These are phyloP conservation scores for Colletotrichum abscissum DNA, from an alignment of 2,329 filamentous ascomycete genomes.

Conservation along the genomic window DNA sequence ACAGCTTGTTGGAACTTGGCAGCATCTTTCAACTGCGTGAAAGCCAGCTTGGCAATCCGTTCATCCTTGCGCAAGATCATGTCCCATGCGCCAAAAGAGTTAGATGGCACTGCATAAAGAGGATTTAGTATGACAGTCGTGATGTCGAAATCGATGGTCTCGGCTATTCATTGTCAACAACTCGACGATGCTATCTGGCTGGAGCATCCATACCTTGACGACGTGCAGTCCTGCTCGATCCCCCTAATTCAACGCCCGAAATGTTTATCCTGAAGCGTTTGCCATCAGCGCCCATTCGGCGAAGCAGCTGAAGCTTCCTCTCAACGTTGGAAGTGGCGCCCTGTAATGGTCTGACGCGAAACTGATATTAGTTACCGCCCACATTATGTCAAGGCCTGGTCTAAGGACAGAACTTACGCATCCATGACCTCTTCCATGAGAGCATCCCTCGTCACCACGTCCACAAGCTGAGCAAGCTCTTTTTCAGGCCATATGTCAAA, in stretches of 20 bases:
- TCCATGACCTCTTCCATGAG: conserved; percentile 47
- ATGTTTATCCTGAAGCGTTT: conserved; percentile 40
- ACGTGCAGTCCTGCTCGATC: conserved; percentile 7
- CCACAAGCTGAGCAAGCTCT: conserved; percentile 41
- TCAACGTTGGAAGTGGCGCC: conserved; percentile 24
- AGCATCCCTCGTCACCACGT: conserved; percentile 45
- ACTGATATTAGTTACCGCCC: not conserved
- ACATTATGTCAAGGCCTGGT: too few species aligned
- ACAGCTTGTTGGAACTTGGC: conserved; percentile 48
- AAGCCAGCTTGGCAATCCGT: conserved; percentile 44
- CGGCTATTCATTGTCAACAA: conserved; percentile 18
- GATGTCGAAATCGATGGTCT: conserved; percentile 47
- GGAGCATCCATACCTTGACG: conserved; percentile 18
- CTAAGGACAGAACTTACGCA: conserved; percentile 5
- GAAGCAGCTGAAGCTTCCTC: conserved; percentile 36
- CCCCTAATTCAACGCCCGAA: conserved; percentile 29
- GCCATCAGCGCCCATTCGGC: conserved; percentile 41
- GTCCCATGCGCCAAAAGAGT: conserved; percentile 38
- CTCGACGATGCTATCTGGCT: too few species aligned
- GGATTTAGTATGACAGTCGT: conserved; percentile 41
- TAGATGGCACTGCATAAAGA: conserved; percentile 39
- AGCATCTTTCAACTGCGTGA: conserved; percentile 40
- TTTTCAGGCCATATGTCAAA: conserved; percentile 46
- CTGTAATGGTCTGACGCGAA: conserved; percentile 19
- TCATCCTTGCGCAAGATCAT: conserved; percentile 45